Evolutionary conservation across 2,329 filamentous ascomycete species (phyloP).

Genomic region (Ophiostoma pallidulum): DNA sequence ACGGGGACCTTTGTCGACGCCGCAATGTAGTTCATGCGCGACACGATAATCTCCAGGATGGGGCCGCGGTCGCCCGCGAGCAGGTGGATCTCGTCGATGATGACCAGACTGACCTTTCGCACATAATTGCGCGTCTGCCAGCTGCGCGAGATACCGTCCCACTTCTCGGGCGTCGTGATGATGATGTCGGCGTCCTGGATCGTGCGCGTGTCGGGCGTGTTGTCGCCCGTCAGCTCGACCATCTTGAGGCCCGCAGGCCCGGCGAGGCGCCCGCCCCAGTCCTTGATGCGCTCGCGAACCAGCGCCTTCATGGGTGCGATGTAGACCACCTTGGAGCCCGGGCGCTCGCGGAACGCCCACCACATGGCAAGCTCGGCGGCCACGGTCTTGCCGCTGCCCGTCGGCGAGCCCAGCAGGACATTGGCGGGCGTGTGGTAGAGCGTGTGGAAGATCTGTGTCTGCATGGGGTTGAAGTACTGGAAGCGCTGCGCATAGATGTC

Average conservation of each 20-base stretch:
- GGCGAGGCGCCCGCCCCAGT: conserved; percentile 80
- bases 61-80: conserved; percentile 94
- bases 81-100: conserved; percentile 97
- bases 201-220: conserved; percentile 91
- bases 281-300: conserved; percentile 89
- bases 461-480: conserved; percentile 98
- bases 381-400: conserved; percentile 94
- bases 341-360: conserved; percentile 95
- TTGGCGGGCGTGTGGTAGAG: conserved; percentile 89
- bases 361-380: conserved; percentile 97
- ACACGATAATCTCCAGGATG: conserved; percentile 94
- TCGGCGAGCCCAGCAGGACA: conserved; percentile 88
- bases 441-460: conserved; percentile 96
- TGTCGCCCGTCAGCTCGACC: conserved; percentile 89
- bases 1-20: conserved; percentile 85
- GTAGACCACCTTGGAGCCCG: conserved; percentile 95
- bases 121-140: conserved; percentile 98
- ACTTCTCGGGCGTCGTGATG: conserved; percentile 98
- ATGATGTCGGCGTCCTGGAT: conserved; percentile 96
- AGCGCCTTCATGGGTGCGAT: conserved; percentile 99
- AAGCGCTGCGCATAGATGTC: conserved; percentile 84
- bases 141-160: conserved; percentile 97
- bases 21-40: conserved; percentile 96
- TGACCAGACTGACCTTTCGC: conserved; percentile 85
- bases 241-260: conserved; percentile 77